Base-by-base conservation (phyloP, 192 early-diverging fungal genomes). In the Podila minutissima region DNA sequence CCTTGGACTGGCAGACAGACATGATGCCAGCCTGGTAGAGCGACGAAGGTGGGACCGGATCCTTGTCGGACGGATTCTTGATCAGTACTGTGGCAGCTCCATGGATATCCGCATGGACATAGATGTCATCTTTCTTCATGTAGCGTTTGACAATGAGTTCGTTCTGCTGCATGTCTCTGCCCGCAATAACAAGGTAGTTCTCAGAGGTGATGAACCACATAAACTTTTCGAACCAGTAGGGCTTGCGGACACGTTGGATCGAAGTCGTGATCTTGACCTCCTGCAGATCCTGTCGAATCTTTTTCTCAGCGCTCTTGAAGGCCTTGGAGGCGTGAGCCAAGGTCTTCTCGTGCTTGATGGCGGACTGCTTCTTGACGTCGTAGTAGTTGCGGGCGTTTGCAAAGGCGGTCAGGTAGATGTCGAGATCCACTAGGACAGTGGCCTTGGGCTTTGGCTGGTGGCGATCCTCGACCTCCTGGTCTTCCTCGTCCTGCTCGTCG, bases 211-310 rank as follows among this genome's bases (percentile, higher is more conserved):
- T 85, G 68, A 97, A 99, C 97, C 97, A 99, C 33, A 95, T 69
- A 69, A 99, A 99, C 85, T 97, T 97, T 83, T 99, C 98, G 84
- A 99, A 99, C 97, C 97, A 99, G 48, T 91, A 94, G 19, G 95
- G 95, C 67, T 96, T 97, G 69, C 98, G 94, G 66, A 92, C 90
- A 73, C 95, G 92, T 51, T 88, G 91, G 64, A 97, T 96, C 7
- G 89, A 90, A 0, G 91, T 87, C 0, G 90, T 94, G n/a, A 90
- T 89, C 60, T 91, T 89, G 61, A 91, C 92, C 37, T 92, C 88
- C 66, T 93, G 91, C 28, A 98, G 74, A 53, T 96, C 95, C 46
- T 90, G 85, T 37, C 88, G 82, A 67, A 98, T 97, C 82, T 97
- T 98, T 41, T 91, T 89, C 83, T 98, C 96, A 10, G 96, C 96